Base-by-base conservation (phyloP, 1,139 yeast genomes). In the Tardiomyces depauwii region DNA sequence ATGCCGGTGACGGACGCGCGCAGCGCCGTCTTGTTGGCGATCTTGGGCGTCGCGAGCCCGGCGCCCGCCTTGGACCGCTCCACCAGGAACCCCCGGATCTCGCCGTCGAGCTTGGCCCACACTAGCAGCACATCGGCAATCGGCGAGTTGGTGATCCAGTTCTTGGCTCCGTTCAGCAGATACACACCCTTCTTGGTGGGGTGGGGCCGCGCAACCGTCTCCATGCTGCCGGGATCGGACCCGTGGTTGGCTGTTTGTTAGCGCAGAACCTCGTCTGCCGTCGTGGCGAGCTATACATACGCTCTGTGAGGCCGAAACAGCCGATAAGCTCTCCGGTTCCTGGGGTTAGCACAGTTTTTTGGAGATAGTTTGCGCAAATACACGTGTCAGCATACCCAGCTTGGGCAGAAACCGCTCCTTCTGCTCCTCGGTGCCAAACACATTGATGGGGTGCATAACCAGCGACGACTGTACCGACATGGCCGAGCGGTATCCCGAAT, bases 71-170 rank as follows among this genome's bases (percentile, higher is more conserved):
- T 55, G 25, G 52, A 51, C 41, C 73, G 61, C 49, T 69, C 74
- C 28, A 69, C 60, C 28, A 70, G 52, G 51, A 69, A 70, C 1
- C 73, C 74, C 23, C 73, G 65, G 44, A 69, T 65, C 47, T 55
- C 61, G 40, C 72, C 73, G 49, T 69, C 68, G 18, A 70, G 64
- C 52, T 69, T 70, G 43, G 72, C 73, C 73, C 74, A 69, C 19
- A 69, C 67, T 14, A 70, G 58, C 41, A 64, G 47, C 18, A 70
- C 55, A 45, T 69, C 74, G 18, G 73, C 74, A 51, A 69, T 67
- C 18, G 74, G 74, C 2, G 73, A 64, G 57, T 70, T 69, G 44
- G 73, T 70, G 60, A 69, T 69, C 73, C 73, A 69, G 48, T 60
- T 68, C 56, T 69, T 69, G 40, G 72, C 64, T 14, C 73, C 73